A percentile compares a stretch with the other conserved stretches of the same genome.
Conservation (phyloP, 495 filamentous ascomycete species). For the Penicillium cosmopolitanum region DNA sequence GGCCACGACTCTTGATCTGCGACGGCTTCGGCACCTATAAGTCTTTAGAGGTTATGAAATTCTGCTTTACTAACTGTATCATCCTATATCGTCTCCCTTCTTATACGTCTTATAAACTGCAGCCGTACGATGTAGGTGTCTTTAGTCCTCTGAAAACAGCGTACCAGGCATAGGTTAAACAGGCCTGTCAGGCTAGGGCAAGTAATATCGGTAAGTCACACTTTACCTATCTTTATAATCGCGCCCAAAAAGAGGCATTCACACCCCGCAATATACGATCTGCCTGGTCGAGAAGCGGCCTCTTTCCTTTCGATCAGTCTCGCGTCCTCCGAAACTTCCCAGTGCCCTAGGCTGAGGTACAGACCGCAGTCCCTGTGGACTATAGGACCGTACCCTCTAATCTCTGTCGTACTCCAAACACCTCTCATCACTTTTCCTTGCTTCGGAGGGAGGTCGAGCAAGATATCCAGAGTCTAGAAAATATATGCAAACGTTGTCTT, state of each 20-base stretch:
- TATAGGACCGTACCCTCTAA: conserved; percentile 22
- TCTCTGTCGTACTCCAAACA: conserved; percentile 31
- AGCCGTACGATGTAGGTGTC: conserved; percentile 34
- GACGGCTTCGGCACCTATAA: conserved; percentile 33
- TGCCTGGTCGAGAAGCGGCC: conserved; percentile 30
- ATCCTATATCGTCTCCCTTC: conserved; percentile 34
- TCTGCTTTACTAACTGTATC: conserved; percentile 36
- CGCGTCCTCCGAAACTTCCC: conserved; percentile 31
- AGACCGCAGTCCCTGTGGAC: conserved; percentile 26
- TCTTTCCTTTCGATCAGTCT: conserved; percentile 40
- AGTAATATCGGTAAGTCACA: conserved; percentile 35
- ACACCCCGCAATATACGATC: conserved; percentile 37
- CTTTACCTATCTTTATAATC: conserved; percentile 38
- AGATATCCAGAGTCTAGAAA: no score
- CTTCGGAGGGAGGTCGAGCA: conserved; percentile 33
- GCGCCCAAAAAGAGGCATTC: conserved; percentile 33
- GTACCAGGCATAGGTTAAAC: conserved; percentile 24
- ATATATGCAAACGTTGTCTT: no score
- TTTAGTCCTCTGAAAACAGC: conserved; percentile 33
- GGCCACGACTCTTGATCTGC: conserved; percentile 29
- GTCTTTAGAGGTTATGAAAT: conserved; percentile 30
- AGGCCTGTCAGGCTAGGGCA: conserved; percentile 26
- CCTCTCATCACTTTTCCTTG: conserved; percentile 30
- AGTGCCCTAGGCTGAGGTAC: conserved; percentile 26
- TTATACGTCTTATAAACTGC: conserved; percentile 34